These are phyloP conservation scores for Aschersonia sp. DNA, from an alignment of 2,329 filamentous ascomycete species.

Conservation along the genomic window DNA sequence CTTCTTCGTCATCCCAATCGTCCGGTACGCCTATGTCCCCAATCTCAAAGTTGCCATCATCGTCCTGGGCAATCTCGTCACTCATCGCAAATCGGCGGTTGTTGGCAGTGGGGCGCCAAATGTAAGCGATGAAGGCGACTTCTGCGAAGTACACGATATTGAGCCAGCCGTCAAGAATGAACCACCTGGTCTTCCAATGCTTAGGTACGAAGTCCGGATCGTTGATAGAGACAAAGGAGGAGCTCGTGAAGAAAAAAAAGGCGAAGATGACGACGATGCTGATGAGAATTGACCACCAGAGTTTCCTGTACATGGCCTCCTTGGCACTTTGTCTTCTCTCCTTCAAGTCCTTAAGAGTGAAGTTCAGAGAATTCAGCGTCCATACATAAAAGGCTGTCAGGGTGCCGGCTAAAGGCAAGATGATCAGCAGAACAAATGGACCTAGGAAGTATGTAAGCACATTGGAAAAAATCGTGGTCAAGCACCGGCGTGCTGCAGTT, in stretches of 20 bases:
- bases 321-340: constrained; percentile 91
- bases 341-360: constrained; percentile 89
- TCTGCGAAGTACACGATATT: constrained; percentile 94
- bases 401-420: constrained; percentile 80
- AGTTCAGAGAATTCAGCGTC: constrained; percentile 90
- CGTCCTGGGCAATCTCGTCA: constrained; percentile 96
- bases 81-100: constrained; percentile 98
- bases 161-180: constrained; percentile 91
- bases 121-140: constrained; percentile 81
- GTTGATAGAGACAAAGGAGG: constrained; percentile 74
- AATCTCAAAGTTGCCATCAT: constrained; percentile 90
- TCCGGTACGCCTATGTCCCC: constrained; percentile 71
- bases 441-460: constrained; percentile 30
- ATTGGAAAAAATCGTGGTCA: background rate
- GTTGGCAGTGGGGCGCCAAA: constrained; percentile 93
- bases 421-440: constrained; percentile 80
- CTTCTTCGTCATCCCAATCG: constrained; percentile 39
- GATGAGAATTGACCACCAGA: constrained; percentile 93
- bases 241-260: constrained; percentile 98
- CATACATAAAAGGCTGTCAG: constrained; percentile 96
- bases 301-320: constrained; percentile 89
- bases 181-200: constrained; percentile 97
- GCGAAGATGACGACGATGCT: constrained; percentile 93
- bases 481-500: background rate
- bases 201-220: constrained; percentile 86